Base-by-base conservation (phyloP, 2,329 filamentous ascomycete species). In the Fusarium udum region DNA sequence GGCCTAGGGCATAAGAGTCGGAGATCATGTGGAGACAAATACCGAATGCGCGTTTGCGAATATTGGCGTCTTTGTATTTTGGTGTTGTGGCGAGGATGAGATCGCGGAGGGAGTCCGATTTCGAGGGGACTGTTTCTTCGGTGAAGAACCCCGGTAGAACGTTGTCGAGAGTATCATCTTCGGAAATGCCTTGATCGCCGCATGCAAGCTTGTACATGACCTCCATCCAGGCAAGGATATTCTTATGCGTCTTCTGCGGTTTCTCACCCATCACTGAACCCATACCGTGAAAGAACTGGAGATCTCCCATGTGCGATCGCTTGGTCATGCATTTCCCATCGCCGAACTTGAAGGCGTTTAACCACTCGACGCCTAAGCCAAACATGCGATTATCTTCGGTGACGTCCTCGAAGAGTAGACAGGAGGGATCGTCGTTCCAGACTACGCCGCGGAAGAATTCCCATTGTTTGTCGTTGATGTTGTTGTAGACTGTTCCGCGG, bases 171-270 rank as follows among this genome's bases (percentile, higher is more conserved):
- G 7, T 6, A 7, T 72, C 64, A 1, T 58, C 26, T 16, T 72
- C 61, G 0, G 45, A 52, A 7, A 74, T 18, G 1, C 52, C 65
- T 20, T 69, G 67, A 4, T 66, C 43, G 0, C 68, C 71, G 20
- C 56, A 63, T 1, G 72, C 72, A 37, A 74, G 72, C 20, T 74
- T 74, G 2, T 72, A 74, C 72, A 74, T 74, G 12, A 69, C 61
- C 24, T 74, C 64, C 15, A 74, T 55, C 72, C 72, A 74, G 0
- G 39, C 45, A 7, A 74, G 34, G 3, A 69, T 59, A 16, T 58
- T 61, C 5, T 42, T 46, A 11, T 49, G 49, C 0, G 71, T 74
- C 26, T 66, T 66, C 13, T 72, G 31, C 0, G 72, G 67, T 8
- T 74, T 51, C 39, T 74, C 68, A 0, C 64, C 71, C 34, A 65